Evolutionary conservation across 495 filamentous ascomycete genomes (phyloP), one percentile per base, ranked within the genome.

Genomic region (Apiosordaria backusii): DNA sequence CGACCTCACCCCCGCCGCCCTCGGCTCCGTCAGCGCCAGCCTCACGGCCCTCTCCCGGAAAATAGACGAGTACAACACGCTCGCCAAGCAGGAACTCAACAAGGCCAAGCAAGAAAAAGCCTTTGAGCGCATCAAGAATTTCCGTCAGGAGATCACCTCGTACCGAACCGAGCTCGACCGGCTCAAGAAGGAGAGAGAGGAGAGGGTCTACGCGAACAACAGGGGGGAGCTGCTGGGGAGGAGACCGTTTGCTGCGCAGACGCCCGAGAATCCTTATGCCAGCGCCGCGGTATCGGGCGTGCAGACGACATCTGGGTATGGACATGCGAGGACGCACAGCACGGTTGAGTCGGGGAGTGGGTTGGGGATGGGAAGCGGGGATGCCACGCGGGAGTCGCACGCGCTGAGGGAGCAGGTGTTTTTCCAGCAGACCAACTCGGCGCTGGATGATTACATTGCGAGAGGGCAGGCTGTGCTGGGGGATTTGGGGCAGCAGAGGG

Each of bases 181-280:
- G 55, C 79, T 97, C 22, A 93, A 93, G 70, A 80, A 84, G 29
- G 87, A 89, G 62, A 80, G 86, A 64, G 92, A 96, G 65, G 91
- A 96, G 24, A 82, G 84, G 80, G 84, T 86, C 79, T 88, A 89
- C 45, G 79, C 83, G n/a, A 82, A 87, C 63, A 89, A 92, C 72
- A 86, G 93, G 64, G 84, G 83, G 61, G 96, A 99, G 75, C 86
- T 99, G 24, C 84, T 98, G 1, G 93, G 94, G 19, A 86, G 96
- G n/a, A 86, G 95, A 16, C 92, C 93, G 19, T 93, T 97, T 72
- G 84, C 91, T 57, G 85, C 91, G 18, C 84, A 88, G 22, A 99
- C 95, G 1, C 95, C 95, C 9, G 95, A 98, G 77, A 99, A 98
- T 72, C 96, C 95, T 0, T 99, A 99, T 74, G 86, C 92, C 4